A percentile compares a stretch with the other conserved stretches of the same genome.
These are phyloP conservation scores for Blastomyces parvus DNA, from an alignment of 2,329 filamentous ascomycete species.

Conservation along the genomic window DNA sequence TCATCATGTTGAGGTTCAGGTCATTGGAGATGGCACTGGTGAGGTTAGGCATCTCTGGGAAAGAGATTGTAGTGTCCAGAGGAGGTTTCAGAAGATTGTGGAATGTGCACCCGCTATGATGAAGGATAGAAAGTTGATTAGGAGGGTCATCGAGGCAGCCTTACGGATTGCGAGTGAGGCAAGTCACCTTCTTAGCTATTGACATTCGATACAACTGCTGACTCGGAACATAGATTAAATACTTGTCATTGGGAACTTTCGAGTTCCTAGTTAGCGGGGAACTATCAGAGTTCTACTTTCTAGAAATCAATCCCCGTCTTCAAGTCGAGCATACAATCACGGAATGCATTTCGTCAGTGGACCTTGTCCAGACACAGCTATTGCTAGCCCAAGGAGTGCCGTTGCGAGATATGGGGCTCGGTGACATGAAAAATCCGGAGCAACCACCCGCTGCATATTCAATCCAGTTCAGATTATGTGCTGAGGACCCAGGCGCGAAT, in stretches of 20 bases:
- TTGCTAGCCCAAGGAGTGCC: constrained; percentile 44
- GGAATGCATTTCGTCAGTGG: constrained; percentile 45
- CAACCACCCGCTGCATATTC: constrained; percentile 36
- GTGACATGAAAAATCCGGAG: constrained; percentile 22
- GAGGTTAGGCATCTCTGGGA: constrained; percentile 50
- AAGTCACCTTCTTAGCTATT: constrained; percentile 12
- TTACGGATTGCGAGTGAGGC: constrained; percentile 43
- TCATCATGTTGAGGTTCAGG: constrained; percentile 53
- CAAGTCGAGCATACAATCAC: constrained; percentile 56
- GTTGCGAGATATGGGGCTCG: constrained; percentile 31
- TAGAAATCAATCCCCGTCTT: constrained; percentile 52
- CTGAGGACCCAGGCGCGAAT: constrained; percentile 45
- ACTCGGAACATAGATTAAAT: constrained; percentile 38
- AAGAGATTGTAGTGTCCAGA: constrained; percentile 51
- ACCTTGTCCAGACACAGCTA: constrained; percentile 49
- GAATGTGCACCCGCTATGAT: constrained; percentile 50
- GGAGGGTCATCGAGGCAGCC: constrained; percentile 45
- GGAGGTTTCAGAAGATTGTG: constrained; percentile 53
- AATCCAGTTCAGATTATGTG: constrained; percentile 50
- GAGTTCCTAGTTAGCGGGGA: constrained; percentile 51
- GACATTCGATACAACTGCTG: neutral
- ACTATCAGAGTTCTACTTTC: constrained; percentile 45
- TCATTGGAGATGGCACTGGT: constrained; percentile 48
- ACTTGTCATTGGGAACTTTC: constrained; percentile 53
- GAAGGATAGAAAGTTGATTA: constrained; percentile 38